Percentiles rank a stretch among this genome's conserved stretches.
Conservation (phyloP, 176 grass and related monocot genomes). For the Avena insularis region DNA sequence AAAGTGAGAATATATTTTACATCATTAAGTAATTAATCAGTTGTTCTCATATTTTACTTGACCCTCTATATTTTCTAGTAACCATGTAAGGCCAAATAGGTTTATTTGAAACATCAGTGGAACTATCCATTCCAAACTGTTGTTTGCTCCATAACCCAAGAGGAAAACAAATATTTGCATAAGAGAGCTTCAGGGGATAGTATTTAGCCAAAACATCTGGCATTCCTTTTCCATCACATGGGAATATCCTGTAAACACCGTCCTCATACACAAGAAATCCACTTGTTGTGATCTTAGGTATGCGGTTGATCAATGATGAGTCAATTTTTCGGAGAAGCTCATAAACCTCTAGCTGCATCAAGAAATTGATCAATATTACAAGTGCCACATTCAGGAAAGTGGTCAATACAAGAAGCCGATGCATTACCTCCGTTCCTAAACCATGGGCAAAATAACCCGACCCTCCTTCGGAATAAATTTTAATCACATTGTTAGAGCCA, state of each 20-base stretch:
- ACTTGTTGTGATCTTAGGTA: constrained; percentile 84
- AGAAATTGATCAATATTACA: constrained; percentile 33
- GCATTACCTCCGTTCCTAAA: constrained; percentile 85
- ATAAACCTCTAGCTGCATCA: constrained; percentile 90
- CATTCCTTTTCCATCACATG: constrained; percentile 86
- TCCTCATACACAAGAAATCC: constrained; percentile 79
- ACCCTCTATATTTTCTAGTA: constrained; percentile 83
- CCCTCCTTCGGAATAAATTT: constrained; percentile 88
- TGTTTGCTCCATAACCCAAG: constrained; percentile 93
- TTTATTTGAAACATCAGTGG: constrained; percentile 45
- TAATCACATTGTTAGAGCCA: constrained; percentile 78
- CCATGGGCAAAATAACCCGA: constrained; percentile 67
- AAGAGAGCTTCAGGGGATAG: constrained; percentile 51
- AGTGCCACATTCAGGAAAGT: constrained; percentile 13
- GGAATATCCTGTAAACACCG: constrained; percentile 61
- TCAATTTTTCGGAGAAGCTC: constrained; percentile 62
- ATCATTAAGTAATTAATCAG: constrained; percentile 29
- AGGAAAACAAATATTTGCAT: constrained; percentile 57
- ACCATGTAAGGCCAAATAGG: constrained; percentile 93
- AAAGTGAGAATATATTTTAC: constrained; percentile 2
- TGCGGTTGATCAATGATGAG: constrained; percentile 75
- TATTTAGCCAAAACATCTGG: constrained; percentile 66
- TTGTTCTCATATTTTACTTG: neutral
- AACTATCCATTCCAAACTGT: constrained; percentile 52
- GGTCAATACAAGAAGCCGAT: neutral